Percentiles rank a stretch among this genome's conserved stretches.
Evolutionary conservation across 352 stramenopile genomes (phyloP).

Genomic region (Phytophthora fragariaefolia): DNA sequence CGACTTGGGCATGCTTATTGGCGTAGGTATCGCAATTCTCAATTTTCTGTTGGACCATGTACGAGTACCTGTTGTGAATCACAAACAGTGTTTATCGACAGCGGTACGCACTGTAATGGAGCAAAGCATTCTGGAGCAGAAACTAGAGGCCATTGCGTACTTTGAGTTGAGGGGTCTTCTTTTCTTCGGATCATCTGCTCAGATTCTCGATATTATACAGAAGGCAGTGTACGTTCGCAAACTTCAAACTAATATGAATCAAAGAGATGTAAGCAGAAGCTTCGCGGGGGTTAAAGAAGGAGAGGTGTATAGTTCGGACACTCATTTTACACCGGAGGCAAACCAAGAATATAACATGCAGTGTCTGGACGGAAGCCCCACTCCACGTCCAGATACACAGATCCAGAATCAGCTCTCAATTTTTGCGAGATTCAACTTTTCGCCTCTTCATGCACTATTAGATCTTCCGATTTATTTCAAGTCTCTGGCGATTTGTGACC

Average conservation of each 20-base stretch:
- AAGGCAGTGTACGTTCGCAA: conserved; percentile 67
- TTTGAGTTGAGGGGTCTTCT: conserved; percentile 84
- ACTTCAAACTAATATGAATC: conserved; percentile 10
- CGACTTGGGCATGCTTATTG: conserved; percentile 94
- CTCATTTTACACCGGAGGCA: not conserved
- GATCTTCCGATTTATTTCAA: not conserved
- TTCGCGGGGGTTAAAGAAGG: not conserved
- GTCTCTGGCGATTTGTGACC: too few relatives aligned
- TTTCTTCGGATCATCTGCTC: conserved; percentile 86
- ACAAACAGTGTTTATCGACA: conserved; percentile 48
- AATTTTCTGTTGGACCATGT: conserved; percentile 81
- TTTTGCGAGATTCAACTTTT: not conserved
- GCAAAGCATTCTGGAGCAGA: conserved; percentile 55
- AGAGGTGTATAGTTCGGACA: not conserved
- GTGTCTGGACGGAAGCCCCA: conserved; percentile 65
- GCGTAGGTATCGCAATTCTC: conserved; percentile 86
- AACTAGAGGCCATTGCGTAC: conserved; percentile 68
- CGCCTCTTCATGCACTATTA: not conserved
- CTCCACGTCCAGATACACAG: conserved; percentile 31
- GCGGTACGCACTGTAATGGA: conserved; percentile 58
- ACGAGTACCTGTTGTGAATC: conserved; percentile 61
- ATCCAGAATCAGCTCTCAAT: not conserved
- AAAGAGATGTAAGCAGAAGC: not conserved
- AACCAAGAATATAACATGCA: conserved; percentile 25
- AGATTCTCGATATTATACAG: conserved; percentile 80